Conservation (phyloP, 2,329 filamentous ascomycete genomes). For the Colletotrichum sp. region DNA sequence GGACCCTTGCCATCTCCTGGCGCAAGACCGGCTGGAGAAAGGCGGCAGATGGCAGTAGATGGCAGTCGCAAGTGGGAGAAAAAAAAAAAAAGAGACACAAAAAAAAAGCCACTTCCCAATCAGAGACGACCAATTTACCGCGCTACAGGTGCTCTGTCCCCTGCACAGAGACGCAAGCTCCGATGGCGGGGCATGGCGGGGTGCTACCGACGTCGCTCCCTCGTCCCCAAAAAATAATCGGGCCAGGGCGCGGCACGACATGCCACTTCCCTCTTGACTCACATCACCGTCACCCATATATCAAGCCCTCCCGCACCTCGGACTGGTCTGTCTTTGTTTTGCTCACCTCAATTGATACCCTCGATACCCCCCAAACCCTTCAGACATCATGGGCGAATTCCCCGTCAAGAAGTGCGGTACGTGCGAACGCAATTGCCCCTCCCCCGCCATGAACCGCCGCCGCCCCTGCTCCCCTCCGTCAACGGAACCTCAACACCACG, state of each 20-base stretch:
- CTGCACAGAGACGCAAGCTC: constrained; percentile 3
- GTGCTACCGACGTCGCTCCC: constrained; percentile 18
- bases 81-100: not conserved
- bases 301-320: not conserved
- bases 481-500: not conserved
- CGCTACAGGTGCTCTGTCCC: not conserved
- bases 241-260: constrained; percentile 1
- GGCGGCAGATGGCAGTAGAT: not conserved
- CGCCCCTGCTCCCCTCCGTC: constrained; percentile 1
- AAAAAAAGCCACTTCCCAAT: not conserved
- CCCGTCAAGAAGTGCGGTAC: constrained; percentile 64
- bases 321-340: not conserved
- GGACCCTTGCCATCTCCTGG: not conserved
- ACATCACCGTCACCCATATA: constrained; percentile 10
- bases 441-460: constrained; percentile 4
- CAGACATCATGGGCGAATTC: constrained; percentile 40
- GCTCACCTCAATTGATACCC: not conserved
- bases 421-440: constrained; percentile 25
- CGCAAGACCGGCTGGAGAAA: not conserved
- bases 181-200: constrained; percentile 25
- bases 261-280: constrained; percentile 16
- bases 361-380: not conserved
- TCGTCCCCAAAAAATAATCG: not conserved
- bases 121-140: not conserved
- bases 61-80: not conserved